phyloP scores from a whole-genome alignment of 768 basidiomycete genomes.

The Auricularia auricula-judae region DNA sequence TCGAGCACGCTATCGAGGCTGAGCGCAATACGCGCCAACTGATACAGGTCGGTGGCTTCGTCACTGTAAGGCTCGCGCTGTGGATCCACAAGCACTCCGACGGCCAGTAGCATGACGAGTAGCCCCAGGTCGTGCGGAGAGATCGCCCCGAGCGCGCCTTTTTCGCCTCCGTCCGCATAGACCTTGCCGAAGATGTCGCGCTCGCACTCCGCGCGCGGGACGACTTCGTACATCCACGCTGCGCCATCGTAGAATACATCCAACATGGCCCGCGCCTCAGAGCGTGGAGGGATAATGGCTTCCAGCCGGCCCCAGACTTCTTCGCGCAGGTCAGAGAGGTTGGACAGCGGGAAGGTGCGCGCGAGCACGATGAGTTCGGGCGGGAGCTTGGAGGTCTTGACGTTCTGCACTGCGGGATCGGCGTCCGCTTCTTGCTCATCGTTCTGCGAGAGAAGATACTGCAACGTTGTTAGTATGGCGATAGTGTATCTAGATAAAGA shows the following conservation, averaged over 20 bases:
- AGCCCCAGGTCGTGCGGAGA: background rate
- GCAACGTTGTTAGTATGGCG: background rate
- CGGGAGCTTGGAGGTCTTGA: background rate
- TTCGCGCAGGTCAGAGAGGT: slow-evolving; percentile 6
- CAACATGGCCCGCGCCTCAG: background rate
- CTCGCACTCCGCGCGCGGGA: background rate
- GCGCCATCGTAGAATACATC: background rate
- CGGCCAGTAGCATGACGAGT: background rate
- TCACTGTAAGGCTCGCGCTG: background rate
- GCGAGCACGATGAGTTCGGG: background rate
- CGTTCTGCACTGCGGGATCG: background rate
- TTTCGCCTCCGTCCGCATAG: background rate
- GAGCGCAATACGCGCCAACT: background rate
- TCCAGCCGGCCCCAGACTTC: slow-evolving; percentile 22
- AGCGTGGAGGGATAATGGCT: slow-evolving; percentile 2
- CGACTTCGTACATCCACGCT: background rate
- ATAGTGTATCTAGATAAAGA: background rate
- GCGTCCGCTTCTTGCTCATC: background rate
- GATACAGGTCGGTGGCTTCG: background rate
- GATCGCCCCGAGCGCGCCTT: background rate
- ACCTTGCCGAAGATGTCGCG: background rate
- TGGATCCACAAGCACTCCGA: background rate
- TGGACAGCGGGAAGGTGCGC: background rate
- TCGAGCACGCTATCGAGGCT: background rate
- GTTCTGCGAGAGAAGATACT: background rate